Evolutionary conservation across 371 early-diverging fungal genomes (phyloP).

Genomic region (Mortierella sp.): DNA sequence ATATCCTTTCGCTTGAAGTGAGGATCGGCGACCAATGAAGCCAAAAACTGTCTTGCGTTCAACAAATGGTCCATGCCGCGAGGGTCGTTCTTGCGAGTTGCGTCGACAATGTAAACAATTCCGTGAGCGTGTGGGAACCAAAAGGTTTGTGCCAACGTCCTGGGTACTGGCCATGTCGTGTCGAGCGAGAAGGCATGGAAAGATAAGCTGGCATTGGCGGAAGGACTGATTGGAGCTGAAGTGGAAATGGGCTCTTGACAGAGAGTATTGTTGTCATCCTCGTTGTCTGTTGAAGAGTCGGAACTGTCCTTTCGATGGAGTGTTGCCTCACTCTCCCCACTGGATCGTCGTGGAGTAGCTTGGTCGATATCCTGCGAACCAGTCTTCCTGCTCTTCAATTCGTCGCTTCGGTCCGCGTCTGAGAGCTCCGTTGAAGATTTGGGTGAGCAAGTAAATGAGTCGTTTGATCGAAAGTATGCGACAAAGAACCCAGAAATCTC

Average conservation of each 20-base stretch:
- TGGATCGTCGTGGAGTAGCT: not conserved
- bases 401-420: not conserved
- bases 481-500: conserved; percentile 58
- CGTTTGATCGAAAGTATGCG: conserved; percentile 44
- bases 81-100: conserved; percentile 53
- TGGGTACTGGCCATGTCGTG: conserved; percentile 56
- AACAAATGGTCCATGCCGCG: conserved; percentile 51
- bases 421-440: not conserved
- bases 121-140: conserved; percentile 56
- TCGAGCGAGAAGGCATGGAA: conserved; percentile 54
- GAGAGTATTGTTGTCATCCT: conserved; percentile 2
- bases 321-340: not conserved
- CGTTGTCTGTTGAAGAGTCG: not conserved
- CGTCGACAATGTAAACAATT: conserved; percentile 53
- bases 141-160: conserved; percentile 47
- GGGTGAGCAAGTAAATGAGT: conserved; percentile 25
- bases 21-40: conserved; percentile 33
- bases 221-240: conserved; percentile 5
- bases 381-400: not conserved
- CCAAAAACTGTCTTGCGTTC: conserved; percentile 46
- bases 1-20: conserved; percentile 44
- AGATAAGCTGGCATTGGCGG: conserved; percentile 40
- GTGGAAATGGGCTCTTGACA: conserved; percentile 8
- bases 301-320: not conserved
- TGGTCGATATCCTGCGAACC: not conserved